Evolutionary conservation across 768 basidiomycete species (phyloP).

Genomic region (Clitopilus hobsonii): DNA sequence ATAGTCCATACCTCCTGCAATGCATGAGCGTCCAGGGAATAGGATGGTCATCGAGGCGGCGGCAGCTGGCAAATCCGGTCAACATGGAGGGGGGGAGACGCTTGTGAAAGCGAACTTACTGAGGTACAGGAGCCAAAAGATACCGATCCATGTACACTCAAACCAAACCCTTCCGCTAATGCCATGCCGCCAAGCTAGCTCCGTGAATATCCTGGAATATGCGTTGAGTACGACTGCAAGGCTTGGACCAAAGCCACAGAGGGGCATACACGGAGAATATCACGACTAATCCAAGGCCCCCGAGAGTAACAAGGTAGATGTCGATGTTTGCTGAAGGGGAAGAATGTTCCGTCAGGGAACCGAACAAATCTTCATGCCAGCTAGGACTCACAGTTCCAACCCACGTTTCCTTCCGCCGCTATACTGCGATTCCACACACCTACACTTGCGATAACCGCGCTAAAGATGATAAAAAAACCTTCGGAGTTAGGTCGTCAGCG

Average conservation of each 20-base stretch:
- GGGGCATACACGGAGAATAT: constrained; percentile 54
- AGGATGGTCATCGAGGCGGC: constrained; percentile 45
- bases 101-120: constrained; percentile 28
- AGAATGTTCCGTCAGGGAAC: constrained; percentile 3
- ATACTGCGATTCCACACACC: constrained; percentile 69
- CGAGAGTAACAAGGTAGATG: constrained; percentile 54
- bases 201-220: constrained; percentile 48
- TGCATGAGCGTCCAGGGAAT: constrained; percentile 16
- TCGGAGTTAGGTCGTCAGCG: background rate
- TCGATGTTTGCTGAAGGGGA: constrained; percentile 41
- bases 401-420: constrained; percentile 20
- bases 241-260: background rate
- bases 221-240: too few relatives aligned
- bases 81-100: background rate
- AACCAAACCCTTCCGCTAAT: constrained; percentile 67
- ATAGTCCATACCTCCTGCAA: background rate
- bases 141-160: constrained; percentile 56
- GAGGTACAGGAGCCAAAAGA: constrained; percentile 56
- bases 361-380: background rate
- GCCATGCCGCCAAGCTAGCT: constrained; percentile 46
- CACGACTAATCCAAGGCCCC: constrained; percentile 51
- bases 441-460: constrained; percentile 58
- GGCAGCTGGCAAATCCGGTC: constrained; percentile 40
- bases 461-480: constrained; percentile 63
- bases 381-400: constrained; percentile 32